Conservation (phyloP, 139 green algal genomes). For the Trebouxia sp. region DNA sequence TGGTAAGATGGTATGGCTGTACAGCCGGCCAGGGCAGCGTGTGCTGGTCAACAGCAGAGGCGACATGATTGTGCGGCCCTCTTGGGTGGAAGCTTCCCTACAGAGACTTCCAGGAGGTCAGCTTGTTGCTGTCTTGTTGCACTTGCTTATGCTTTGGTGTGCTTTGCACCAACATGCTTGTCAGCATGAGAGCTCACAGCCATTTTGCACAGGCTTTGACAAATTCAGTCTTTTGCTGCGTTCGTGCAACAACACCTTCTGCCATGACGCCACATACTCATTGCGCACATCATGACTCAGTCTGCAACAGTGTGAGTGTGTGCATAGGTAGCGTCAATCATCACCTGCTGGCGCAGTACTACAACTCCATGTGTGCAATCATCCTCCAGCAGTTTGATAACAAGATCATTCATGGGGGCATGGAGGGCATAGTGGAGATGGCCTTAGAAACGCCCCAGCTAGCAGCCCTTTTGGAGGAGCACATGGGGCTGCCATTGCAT, state of each 20-base stretch:
- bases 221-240: too few relatives aligned
- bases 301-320: too few relatives aligned
- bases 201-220: too few relatives aligned
- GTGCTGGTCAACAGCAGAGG: constrained; percentile 51
- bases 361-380: constrained; percentile 25
- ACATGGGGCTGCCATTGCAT: background rate
- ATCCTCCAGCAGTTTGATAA: constrained; percentile 26
- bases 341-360: constrained; percentile 33
- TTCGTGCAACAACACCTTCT: too few relatives aligned
- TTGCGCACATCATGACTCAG: too few relatives aligned
- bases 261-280: too few relatives aligned
- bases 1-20: constrained; percentile 45
- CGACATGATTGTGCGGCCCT: constrained; percentile 49
- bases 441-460: background rate
- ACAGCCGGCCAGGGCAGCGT: constrained; percentile 43
- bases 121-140: background rate
- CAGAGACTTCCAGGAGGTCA: constrained; percentile 25
- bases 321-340: constrained; percentile 29
- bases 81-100: constrained; percentile 41
- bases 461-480: background rate
- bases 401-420: constrained; percentile 25
- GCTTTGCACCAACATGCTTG: too few relatives aligned
- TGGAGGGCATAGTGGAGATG: constrained; percentile 31
- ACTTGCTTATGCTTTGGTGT: too few relatives aligned
- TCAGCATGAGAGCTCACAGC: too few relatives aligned